A percentile compares a stretch with the other conserved stretches of the same genome.
Conservation (phyloP, 2,329 filamentous ascomycete species). For the Aphanocladium album region DNA sequence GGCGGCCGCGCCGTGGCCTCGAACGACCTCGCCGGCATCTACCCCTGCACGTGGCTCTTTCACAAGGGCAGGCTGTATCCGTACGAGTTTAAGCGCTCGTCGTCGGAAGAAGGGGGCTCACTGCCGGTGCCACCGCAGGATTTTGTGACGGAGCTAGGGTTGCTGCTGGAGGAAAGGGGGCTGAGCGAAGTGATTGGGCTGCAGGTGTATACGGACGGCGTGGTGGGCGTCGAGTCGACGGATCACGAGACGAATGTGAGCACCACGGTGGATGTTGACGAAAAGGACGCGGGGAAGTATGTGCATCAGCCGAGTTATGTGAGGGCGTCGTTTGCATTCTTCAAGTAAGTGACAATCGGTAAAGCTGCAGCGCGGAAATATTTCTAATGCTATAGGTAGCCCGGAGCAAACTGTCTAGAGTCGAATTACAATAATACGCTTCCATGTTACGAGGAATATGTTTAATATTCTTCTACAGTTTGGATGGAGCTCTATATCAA, state of each 20-base stretch:
- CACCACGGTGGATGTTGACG: background rate
- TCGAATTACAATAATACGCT: too few relatives aligned
- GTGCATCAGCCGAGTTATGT: background rate
- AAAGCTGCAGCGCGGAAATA: too few relatives aligned
- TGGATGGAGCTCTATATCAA: too few relatives aligned
- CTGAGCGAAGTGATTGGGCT: background rate
- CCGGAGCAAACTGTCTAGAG: too few relatives aligned
- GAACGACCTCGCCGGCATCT: background rate
- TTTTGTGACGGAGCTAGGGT: background rate
- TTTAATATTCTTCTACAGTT: too few relatives aligned
- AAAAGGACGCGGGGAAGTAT: background rate
- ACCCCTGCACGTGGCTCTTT: background rate
- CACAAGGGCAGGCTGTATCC: background rate
- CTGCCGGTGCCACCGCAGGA: background rate
- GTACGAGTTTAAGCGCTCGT: background rate
- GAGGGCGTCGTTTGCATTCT: background rate
- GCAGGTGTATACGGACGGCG: background rate
- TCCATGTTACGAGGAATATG: too few relatives aligned
- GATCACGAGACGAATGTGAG: background rate
- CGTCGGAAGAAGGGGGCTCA: background rate
- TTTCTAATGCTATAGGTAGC: too few relatives aligned
- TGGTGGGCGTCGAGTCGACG: background rate
- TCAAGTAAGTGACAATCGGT: background rate
- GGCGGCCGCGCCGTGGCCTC: background rate
- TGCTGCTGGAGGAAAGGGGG: background rate